Evolutionary conservation across 2,329 filamentous ascomycete species (phyloP).

Genomic region (Lasiodiplodia sp.): DNA sequence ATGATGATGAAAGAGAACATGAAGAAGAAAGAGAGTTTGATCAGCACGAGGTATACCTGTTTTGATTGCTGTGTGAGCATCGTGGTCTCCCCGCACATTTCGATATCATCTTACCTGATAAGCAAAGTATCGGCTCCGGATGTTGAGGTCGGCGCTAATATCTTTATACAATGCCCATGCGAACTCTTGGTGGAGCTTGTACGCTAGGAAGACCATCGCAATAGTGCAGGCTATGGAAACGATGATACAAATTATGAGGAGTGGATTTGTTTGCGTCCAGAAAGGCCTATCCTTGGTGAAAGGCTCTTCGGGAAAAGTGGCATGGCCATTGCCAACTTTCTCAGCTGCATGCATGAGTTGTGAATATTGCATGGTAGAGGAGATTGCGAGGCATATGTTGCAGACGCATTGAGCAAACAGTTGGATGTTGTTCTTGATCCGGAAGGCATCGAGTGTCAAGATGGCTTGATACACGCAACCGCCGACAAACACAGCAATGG

Average conservation of each 20-base stretch:
- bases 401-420: conserved; percentile 35
- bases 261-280: conserved; percentile 28
- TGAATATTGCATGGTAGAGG: conserved; percentile 34
- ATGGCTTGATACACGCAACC: conserved; percentile 37
- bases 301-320: conserved; percentile 9
- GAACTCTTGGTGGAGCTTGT: conserved; percentile 33
- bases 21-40: conserved; percentile 36
- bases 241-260: conserved; percentile 20
- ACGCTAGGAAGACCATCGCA: conserved; percentile 27
- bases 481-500: conserved; percentile 24
- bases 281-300: conserved; percentile 33
- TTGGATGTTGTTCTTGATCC: conserved; percentile 39
- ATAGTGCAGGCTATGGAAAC: conserved; percentile 25
- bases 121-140: conserved; percentile 31
- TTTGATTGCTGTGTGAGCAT: not conserved
- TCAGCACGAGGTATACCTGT: conserved; percentile 35
- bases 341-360: conserved; percentile 26
- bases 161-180: conserved; percentile 36
- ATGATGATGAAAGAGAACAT: conserved; percentile 35
- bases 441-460: conserved; percentile 37
- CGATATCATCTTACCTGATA: conserved; percentile 33
- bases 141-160: conserved; percentile 32
- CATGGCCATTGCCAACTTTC: not conserved
- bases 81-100: not conserved
- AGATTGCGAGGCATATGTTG: conserved; percentile 35